Evolutionary conservation across 2,329 filamentous ascomycete genomes (phyloP).

Genomic region (Cryphonectria japonica): DNA sequence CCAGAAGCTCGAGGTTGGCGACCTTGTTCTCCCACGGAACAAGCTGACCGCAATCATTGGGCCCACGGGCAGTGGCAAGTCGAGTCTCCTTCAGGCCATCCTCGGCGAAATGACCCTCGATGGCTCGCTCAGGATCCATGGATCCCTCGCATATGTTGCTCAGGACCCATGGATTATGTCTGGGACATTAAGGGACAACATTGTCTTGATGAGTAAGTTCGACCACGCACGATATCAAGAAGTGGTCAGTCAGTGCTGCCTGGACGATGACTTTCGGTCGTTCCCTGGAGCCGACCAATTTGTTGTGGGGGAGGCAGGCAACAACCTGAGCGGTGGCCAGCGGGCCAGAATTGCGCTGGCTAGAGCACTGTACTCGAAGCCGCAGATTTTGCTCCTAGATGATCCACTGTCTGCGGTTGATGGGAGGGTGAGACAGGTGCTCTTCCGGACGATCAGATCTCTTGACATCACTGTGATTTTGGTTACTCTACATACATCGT

Average conservation of each 20-base stretch:
- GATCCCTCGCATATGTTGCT: slow-evolving; percentile 9
- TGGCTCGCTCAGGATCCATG: neutral
- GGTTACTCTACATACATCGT: slow-evolving; percentile 16
- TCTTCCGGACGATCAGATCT: slow-evolving; percentile 6
- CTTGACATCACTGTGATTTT: slow-evolving; percentile 9
- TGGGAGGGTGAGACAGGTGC: slow-evolving; percentile 6
- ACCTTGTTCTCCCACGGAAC: slow-evolving; percentile 5
- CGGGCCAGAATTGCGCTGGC: slow-evolving; percentile 14
- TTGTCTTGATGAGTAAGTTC: slow-evolving; percentile 13
- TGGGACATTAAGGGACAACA: slow-evolving; percentile 14
- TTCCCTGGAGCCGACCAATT: slow-evolving; percentile 18
- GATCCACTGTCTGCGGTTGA: slow-evolving; percentile 18
- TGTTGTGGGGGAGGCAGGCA: slow-evolving; percentile 12
- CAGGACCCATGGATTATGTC: slow-evolving; percentile 20
- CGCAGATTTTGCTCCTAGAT: slow-evolving; percentile 13
- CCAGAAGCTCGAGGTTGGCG: slow-evolving; percentile 12
- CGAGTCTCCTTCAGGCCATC: slow-evolving; percentile 18
- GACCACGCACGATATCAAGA: slow-evolving; percentile 11
- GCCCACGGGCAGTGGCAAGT: slow-evolving; percentile 16
- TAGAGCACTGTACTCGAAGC: slow-evolving; percentile 14
- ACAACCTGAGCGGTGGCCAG: slow-evolving; percentile 16
- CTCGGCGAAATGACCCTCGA: slow-evolving; percentile 12
- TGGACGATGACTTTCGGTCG: slow-evolving; percentile 12
- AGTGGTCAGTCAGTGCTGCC: slow-evolving; percentile 1
- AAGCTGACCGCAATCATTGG: slow-evolving; percentile 10